A percentile compares a stretch with the other conserved stretches of the same genome.
Conservation (phyloP, 495 filamentous ascomycete genomes). For the Xylaria castorea region DNA sequence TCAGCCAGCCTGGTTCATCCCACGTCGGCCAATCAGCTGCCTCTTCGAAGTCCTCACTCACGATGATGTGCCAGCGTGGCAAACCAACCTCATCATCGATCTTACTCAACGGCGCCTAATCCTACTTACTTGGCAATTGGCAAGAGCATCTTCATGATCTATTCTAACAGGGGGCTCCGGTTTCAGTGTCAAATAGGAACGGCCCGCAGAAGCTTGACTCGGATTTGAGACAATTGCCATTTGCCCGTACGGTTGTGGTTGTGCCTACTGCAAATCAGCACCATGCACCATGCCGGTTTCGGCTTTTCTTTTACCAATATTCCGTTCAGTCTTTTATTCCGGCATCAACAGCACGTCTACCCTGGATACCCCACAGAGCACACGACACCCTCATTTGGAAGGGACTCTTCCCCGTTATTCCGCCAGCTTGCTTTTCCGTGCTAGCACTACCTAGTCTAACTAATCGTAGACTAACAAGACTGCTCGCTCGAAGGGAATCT, state of each 20-base stretch:
- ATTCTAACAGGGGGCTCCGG: not conserved
- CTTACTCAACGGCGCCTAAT: not conserved
- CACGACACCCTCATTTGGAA: not conserved
- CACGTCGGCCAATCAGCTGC: not conserved
- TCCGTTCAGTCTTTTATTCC: not conserved
- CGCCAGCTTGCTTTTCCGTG: conserved; percentile 10
- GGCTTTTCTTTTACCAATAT: not conserved
- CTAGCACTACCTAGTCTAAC: no score
- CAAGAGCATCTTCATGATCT: not conserved
- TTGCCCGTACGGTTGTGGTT: not conserved
- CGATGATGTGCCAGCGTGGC: conserved; percentile 9
- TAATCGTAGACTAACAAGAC: not conserved
- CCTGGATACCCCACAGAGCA: conserved; percentile 6
- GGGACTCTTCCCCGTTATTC: conserved; percentile 21
- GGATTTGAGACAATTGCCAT: conserved; percentile 8
- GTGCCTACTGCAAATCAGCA: no score
- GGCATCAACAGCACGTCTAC: not conserved
- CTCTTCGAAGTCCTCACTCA: not conserved
- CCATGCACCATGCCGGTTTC: not conserved
- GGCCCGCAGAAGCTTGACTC: conserved; percentile 17
- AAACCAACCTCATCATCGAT: conserved; percentile 5
- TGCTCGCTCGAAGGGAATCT: not conserved
- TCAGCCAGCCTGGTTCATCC: conserved; percentile 20
- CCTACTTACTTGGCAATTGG: no score
- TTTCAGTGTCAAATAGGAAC: conserved; percentile 19